phyloP scores from a whole-genome alignment of 2,329 filamentous ascomycete species.

The Pseudopyrenochaeta lycopersici region DNA sequence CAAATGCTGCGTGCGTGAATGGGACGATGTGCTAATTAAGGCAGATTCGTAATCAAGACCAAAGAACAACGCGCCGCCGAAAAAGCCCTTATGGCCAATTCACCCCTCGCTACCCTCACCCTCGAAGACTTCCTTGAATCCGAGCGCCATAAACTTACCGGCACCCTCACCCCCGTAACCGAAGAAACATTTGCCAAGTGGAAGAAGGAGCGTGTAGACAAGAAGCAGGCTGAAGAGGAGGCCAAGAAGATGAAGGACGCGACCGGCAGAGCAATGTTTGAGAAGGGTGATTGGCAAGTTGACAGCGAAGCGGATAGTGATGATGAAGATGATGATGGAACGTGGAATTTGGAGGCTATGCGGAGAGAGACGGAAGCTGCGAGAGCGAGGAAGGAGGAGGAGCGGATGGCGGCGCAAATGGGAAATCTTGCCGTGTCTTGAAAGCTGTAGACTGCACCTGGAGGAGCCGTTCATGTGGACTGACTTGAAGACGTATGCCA shows the following conservation, averaged over 20 bases:
- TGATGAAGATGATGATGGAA: constrained; percentile 67
- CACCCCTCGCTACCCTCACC: constrained; percentile 90
- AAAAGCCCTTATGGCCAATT: constrained; percentile 96
- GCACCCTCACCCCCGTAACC: constrained; percentile 90
- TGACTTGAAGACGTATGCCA: constrained; percentile 11
- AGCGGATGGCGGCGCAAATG: constrained; percentile 58
- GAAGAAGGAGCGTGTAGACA: constrained; percentile 93
- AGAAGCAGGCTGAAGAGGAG: constrained; percentile 95
- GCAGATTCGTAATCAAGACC: constrained; percentile 93
- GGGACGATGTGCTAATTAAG: not conserved
- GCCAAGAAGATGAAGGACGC: constrained; percentile 92
- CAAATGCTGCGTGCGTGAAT: not conserved
- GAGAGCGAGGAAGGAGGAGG: constrained; percentile 78
- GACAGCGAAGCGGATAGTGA: constrained; percentile 64
- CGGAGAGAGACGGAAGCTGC: constrained; percentile 84
- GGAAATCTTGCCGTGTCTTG: constrained; percentile 31
- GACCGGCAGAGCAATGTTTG: constrained; percentile 92
- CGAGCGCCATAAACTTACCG: constrained; percentile 93
- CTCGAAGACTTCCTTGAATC: constrained; percentile 97
- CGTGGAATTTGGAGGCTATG: constrained; percentile 84
- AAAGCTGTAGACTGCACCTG: constrained; percentile 4
- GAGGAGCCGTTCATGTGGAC: not conserved
- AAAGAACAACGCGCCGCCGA: constrained; percentile 96
- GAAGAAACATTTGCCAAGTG: constrained; percentile 93
- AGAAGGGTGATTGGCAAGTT: constrained; percentile 89